Conservation (phyloP, 345 rosid genomes). For the Hibiscus tridactylites region DNA sequence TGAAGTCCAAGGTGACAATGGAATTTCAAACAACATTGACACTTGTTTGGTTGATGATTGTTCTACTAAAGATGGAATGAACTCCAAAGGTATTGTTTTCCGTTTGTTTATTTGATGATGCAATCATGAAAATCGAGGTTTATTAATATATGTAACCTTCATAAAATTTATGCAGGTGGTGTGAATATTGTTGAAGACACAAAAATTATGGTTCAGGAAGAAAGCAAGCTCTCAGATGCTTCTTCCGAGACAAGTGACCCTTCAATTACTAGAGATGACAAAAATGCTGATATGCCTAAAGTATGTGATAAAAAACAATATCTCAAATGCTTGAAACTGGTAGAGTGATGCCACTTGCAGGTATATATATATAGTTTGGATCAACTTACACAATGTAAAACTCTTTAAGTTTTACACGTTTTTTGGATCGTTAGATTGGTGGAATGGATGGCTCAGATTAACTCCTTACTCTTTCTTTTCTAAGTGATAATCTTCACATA, state of each 20-base stretch:
- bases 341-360: constrained; percentile 14
- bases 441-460: too few species aligned
- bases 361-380: background rate
- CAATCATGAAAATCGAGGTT: background rate
- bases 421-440: too few species aligned
- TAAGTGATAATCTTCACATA: too few species aligned
- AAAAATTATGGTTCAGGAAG: constrained; percentile 27
- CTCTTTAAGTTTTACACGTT: too few species aligned
- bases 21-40: constrained; percentile 16
- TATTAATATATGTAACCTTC: background rate
- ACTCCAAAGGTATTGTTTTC: constrained; percentile 39
- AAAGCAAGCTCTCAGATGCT: constrained; percentile 17
- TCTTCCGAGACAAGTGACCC: constrained; percentile 24
- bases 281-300: constrained; percentile 22
- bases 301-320: constrained; percentile 22
- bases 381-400: too few species aligned
- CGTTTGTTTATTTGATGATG: constrained; percentile 7
- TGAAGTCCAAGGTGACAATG: constrained; percentile 17
- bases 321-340: constrained; percentile 29
- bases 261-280: constrained; percentile 18
- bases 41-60: constrained; percentile 18
- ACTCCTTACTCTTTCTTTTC: too few species aligned
- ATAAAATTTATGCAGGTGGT: constrained; percentile 24
- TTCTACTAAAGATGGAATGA: constrained; percentile 19
- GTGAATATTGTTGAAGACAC: constrained; percentile 20